Base-by-base conservation (phyloP, 2,329 filamentous ascomycete species). In the Venturia nashicola region DNA sequence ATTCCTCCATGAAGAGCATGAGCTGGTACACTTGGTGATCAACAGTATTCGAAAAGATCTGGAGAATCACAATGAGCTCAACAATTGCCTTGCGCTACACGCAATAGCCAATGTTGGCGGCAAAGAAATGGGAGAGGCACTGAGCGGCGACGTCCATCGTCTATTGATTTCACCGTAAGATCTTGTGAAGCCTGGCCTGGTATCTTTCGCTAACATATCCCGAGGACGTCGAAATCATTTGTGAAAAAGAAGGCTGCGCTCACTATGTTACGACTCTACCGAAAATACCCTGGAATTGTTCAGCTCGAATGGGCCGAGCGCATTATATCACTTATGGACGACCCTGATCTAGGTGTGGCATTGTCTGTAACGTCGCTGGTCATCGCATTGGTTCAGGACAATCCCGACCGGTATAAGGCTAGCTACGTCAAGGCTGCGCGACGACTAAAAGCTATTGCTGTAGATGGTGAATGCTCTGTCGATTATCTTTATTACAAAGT, bases 401-500 rank as follows among this genome's bases (percentile, higher is more conserved):
- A 94, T 71, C 84, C 89, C n/a, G 92, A 97, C 1, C 88, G 91
- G 71, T 99, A 97, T 80, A 93, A 89, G 75, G 92, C 91, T 51
- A 90, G 90, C 70, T 97, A 97, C 73, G 87, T 91, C 67, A 99
- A 97, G 77, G 93, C 93, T 40, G 93, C 93, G 0, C 89, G 90
- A 66, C 83, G 91, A 64, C 76, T 99, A 70, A 96, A 96, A 78
- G 87, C 90, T 68, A 89, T 97, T 68, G 82, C 97, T 18, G 86
- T 97, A 34, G 93, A 97, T 69, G 88, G 88, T 67, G 93, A 99
- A 69, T 94, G 90, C 71, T 85, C 90, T 0, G 83, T 86, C 64
- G 94, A 97, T 73, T 99, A 99, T 73, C 84, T 97, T 34, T 99
- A 99, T 79, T 99, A 99, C 81, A 97, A 97, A 72, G 94, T 99